Conservation (phyloP, 768 basidiomycete species). For the Serendipita sp. region DNA sequence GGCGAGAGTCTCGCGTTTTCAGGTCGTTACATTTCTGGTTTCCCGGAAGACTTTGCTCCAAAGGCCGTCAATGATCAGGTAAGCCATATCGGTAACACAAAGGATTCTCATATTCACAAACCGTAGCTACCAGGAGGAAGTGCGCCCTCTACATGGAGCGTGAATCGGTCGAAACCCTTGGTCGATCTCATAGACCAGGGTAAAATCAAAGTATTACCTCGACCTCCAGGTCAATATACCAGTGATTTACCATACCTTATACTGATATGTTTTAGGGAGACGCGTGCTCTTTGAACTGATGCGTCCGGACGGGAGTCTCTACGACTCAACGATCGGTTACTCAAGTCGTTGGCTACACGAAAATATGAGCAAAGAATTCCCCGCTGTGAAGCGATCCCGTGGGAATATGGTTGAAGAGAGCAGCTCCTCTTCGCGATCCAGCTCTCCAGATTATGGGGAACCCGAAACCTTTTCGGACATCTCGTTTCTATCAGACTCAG, state of each 20-base stretch:
- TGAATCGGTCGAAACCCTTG: neutral
- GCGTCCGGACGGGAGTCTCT: neutral
- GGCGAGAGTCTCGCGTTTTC: neutral
- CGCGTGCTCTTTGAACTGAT: slow-evolving; percentile 1
- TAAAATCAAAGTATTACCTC: neutral
- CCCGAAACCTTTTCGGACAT: neutral
- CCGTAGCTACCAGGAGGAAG: neutral
- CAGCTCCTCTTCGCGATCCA: neutral
- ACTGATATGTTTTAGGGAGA: neutral
- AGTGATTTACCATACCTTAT: too few species aligned
- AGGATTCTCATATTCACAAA: neutral
- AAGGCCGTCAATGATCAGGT: neutral
- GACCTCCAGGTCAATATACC: neutral
- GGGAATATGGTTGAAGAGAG: neutral
- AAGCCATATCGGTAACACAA: neutral
- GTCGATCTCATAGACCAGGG: neutral
- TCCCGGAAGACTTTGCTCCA: slow-evolving; percentile 5
- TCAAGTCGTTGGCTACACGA: neutral
- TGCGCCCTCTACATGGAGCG: slow-evolving; percentile 2
- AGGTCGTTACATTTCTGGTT: neutral
- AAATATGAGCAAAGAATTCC: slow-evolving; percentile 3
- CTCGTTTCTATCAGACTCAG: neutral
- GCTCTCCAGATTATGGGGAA: neutral
- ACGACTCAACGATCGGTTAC: slow-evolving; percentile 5
- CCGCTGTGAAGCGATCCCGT: neutral